Base-by-base conservation (phyloP, 2,329 filamentous ascomycete genomes). In the Pestalotiopsis sp. region DNA sequence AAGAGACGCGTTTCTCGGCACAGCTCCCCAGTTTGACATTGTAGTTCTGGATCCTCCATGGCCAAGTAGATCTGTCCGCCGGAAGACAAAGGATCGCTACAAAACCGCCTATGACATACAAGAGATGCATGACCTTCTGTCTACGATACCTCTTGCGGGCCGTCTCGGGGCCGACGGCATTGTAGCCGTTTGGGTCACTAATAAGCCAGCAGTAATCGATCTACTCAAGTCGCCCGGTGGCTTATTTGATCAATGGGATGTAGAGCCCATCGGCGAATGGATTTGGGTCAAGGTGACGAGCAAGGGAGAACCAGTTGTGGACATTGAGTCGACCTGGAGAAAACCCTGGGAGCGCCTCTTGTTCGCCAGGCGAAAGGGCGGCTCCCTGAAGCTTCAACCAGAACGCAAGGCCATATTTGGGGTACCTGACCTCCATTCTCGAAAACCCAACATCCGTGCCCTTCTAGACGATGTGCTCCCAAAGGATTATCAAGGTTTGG, bases 321-420 rank as follows among this genome's bases (percentile, higher is more conserved):
- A 85, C 39, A 67, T 93, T 2, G 85, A 90, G 39, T 88, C 87
- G 3, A 70, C 78, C 2, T 93, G 90, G 90, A 86, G 92, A 71
- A 94, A 91, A 79, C 92, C 93, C 0, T 95, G 93, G 85, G 93
- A 96, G 79, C 84, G 91, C 63, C 78, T 95, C 27, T 79, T 95
- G 14, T 81, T 95, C 62, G 92, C 84, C 77, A 77, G 85, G 74
- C 82, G 78, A 60, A 78, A 72, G 6, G 81, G 81, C 1, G 72
- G 76, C 70, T 72, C 60, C 41, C 74, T 76, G 23, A 78, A 70
- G 52, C 62, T 73, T 45, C 70, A 79, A 2, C 75, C 85, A 2
- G 82, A 80, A 69, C 82, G 80, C 38, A 90, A 86, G 76, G 87
- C 93, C 2, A 82, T 95, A 39, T 77, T 93, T 9, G 89, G 87